These are phyloP conservation scores for Ophiostoma tasmaniense DNA, from an alignment of 2,329 filamentous ascomycete genomes.

Conservation along the genomic window DNA sequence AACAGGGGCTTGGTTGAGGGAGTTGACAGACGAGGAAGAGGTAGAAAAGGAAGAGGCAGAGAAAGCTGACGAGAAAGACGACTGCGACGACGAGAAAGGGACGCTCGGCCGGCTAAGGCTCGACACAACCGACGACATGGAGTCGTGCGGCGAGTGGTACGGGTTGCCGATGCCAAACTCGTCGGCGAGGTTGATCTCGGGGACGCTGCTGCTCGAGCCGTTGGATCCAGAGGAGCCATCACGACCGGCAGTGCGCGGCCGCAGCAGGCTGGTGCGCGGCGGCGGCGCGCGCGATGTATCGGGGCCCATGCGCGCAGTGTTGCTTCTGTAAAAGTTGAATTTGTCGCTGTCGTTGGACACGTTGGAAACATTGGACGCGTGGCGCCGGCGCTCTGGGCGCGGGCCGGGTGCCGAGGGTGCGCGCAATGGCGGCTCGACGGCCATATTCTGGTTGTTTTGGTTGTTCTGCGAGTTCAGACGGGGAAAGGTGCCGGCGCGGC, in stretches of 20 bases:
- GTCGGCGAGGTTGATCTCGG: conserved; percentile 46
- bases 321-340: neutral
- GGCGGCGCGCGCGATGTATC: conserved; percentile 46
- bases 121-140: conserved; percentile 57
- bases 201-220: conserved; percentile 18
- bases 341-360: neutral
- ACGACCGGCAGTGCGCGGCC: conserved; percentile 30
- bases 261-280: conserved; percentile 42
- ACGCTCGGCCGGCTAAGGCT: conserved; percentile 47
- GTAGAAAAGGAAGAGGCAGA: conserved; percentile 8
- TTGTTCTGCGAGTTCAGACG: conserved; percentile 25
- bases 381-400: conserved; percentile 32
- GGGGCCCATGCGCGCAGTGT: conserved; percentile 29
- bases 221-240: neutral
- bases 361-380: conserved; percentile 22
- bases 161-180: conserved; percentile 56
- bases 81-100: conserved; percentile 52
- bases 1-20: neutral
- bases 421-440: conserved; percentile 33
- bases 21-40: conserved; percentile 1
- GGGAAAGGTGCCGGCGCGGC: conserved; percentile 47
- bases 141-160: conserved; percentile 56
- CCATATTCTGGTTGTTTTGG: conserved; percentile 18
- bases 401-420: conserved; percentile 34
- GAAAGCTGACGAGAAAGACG: conserved; percentile 35